Evolutionary conservation across 2,329 filamentous ascomycete genomes (phyloP), one percentile per base, ranked within the genome.

Genomic region (Cordyceps cicadae): DNA sequence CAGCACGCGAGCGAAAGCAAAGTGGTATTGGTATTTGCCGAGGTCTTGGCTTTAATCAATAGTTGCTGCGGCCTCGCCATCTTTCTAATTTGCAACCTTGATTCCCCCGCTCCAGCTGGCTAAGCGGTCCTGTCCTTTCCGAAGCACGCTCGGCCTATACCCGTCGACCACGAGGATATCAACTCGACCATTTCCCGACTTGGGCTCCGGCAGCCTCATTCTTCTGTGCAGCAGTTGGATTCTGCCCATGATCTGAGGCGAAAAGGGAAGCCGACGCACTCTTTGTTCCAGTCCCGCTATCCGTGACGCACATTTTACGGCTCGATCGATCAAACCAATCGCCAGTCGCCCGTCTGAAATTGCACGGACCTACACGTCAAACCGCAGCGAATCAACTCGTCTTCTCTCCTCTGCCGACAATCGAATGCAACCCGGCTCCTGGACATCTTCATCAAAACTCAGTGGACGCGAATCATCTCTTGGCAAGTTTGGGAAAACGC

Each of bases 121-220:
- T 60, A 39, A 48, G 58, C 58, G 43, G 29, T 60, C 58, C 41
- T 32, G 50, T 54, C 50, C 21, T 60, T 60, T 54, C 58, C 50
- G 51, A 60, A 15, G 37, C 37, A 51, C 37, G 29, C 43, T 37
- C 34, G 11, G 26, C 34, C n/a, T 8, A 46, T 37, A 11, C n/a
- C n/a, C 29, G 12, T 59, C 39, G 32, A 24, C 41, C 41, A 55
- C 51, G 34, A 53, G 24, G 49, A 53, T 60, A 60, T 60, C 58
- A 54, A 50, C 32, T 54, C 29, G n/a, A 34, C n/a, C 19, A 43
- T 21, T 52, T 34, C 41, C 49, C 49, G 14, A 53, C 24, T 26
- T 29, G 6, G 34, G 51, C 57, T 60, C 51, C 48, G 57, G 49
- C 57, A 60, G 51, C 50, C 57, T 21, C 17, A 15, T 32, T 29